Conservation (phyloP, 768 basidiomycete genomes). For the Candolleomyces aberdarensis region DNA sequence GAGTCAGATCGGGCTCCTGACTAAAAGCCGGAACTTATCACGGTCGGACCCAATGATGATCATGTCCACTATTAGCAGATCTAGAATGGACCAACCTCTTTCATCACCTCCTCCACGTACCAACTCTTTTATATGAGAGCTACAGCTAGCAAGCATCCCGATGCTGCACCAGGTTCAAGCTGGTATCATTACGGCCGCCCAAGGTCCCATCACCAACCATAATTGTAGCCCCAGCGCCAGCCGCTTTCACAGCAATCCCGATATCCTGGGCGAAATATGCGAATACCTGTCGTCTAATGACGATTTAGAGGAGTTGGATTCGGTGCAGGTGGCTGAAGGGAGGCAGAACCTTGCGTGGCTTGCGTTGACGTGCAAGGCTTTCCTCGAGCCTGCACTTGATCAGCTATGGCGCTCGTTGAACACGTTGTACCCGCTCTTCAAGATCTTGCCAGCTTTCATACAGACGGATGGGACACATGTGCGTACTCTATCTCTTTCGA, state of each 20-base stretch:
- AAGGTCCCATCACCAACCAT: too few relatives aligned
- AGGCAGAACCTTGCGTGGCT: conserved; percentile 15
- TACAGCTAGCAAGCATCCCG: neutral
- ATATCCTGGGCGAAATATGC: conserved; percentile 28
- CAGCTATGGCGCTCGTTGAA: conserved; percentile 29
- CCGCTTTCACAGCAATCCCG: conserved; percentile 24
- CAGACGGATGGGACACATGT: conserved; percentile 28
- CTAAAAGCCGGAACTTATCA: too few relatives aligned
- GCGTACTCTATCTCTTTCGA: conserved; percentile 10
- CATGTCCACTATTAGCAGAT: too few relatives aligned
- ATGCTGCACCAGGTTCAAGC: too few relatives aligned
- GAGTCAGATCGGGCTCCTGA: too few relatives aligned
- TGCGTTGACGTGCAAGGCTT: conserved; percentile 28
- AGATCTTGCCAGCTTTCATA: conserved; percentile 26
- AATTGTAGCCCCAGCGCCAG: too few relatives aligned
- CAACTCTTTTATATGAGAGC: neutral
- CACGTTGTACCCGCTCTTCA: conserved; percentile 30
- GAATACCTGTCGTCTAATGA: conserved; percentile 21
- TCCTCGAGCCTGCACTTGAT: conserved; percentile 30
- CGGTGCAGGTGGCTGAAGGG: conserved; percentile 10
- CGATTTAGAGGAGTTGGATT: conserved; percentile 13
- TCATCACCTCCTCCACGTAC: too few relatives aligned
- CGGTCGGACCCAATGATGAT: too few relatives aligned
- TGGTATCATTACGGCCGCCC: too few relatives aligned
- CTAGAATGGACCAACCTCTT: too few relatives aligned